Conservation (phyloP, 2,329 filamentous ascomycete species). For the Penicillium sp. region DNA sequence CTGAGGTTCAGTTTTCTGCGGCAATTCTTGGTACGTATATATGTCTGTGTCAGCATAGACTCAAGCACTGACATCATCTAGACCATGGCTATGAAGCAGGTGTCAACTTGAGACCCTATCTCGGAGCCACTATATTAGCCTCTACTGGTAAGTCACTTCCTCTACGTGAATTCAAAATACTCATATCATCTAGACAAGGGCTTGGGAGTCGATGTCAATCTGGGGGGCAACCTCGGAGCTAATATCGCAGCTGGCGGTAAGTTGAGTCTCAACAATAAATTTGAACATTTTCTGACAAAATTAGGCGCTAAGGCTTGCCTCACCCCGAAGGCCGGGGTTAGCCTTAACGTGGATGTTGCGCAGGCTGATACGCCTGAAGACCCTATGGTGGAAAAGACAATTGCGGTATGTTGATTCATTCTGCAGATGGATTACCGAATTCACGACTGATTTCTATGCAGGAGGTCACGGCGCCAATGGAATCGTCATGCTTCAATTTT, state of each 20-base stretch:
- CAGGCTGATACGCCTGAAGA: constrained; percentile 3
- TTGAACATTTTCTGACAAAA: constrained; percentile 1
- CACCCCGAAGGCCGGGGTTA: constrained; percentile 10
- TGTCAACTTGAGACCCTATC: constrained; percentile 15
- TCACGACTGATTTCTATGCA: too few species aligned
- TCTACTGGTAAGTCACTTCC: constrained; percentile 13
- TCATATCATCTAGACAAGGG: constrained; percentile 3
- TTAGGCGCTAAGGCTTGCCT: constrained; percentile 7
- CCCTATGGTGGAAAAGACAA: constrained; percentile 1
- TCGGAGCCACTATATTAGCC: constrained; percentile 8
- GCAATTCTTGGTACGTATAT: constrained; percentile 10
- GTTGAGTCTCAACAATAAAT: background rate
- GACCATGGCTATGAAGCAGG: constrained; percentile 17
- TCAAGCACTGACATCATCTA: constrained; percentile 5
- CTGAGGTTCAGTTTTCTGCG: constrained; percentile 10
- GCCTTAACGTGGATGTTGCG: constrained; percentile 10
- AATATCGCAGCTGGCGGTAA: constrained; percentile 2
- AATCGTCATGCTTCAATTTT: too few species aligned
- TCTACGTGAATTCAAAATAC: background rate
- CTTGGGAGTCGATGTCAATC: constrained; percentile 6
- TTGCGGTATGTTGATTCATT: constrained; percentile 1
- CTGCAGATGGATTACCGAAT: too few species aligned
- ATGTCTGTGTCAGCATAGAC: background rate
- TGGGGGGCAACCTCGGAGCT: background rate
- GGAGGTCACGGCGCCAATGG: too few species aligned